Evolutionary conservation across 306 rosid genomes (phyloP), one percentile per base, ranked within the genome.

Genomic region (Rosa lucieae): DNA sequence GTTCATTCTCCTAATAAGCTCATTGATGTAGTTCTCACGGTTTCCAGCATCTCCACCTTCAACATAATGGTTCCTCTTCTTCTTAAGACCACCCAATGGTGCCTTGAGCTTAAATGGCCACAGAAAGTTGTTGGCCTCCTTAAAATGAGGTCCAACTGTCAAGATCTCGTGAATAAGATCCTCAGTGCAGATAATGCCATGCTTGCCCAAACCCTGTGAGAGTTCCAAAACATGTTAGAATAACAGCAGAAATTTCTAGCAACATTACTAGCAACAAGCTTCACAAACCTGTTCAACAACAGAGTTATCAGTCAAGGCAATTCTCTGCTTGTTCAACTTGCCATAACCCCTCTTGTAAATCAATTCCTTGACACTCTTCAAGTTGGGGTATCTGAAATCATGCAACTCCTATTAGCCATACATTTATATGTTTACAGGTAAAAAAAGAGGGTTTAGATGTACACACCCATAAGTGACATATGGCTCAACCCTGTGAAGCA

Each of bases 21-120:
- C 98, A 51, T 94, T 94, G 83, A 92, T 92, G 77, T 58, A 94
- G 56, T 92, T 92, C 87, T 94, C 98, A 11, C 96, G 85, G 85
- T 90, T 94, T 10, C 98, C 98, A 0, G 98, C 98, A 83, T 94
- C 98, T 62, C 97, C 98, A 3, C 98, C 98, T 70, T 90, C 98
- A 13, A 94, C 98, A 51, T 94, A 94, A 77, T 94, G 97, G 88
- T 94, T 94, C 75, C 98, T 85, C 92, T 94, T 94, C 85, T 94
- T 94, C 85, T 94, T 84, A 42, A 94, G 82, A 23, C 98, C 98
- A 51, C 98, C 94, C 91, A 92, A 67, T 8, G 98, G 98, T 6
- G 98, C 98, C 92, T 89, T 94, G 21, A 94, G 96, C 90, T 94
- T 92, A 68, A 94, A 92, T 48, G 98, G 97, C 97, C 98, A 94